These are phyloP conservation scores for Diaporthe velutina DNA, from an alignment of 2,329 filamentous ascomycete genomes.

Conservation along the genomic window DNA sequence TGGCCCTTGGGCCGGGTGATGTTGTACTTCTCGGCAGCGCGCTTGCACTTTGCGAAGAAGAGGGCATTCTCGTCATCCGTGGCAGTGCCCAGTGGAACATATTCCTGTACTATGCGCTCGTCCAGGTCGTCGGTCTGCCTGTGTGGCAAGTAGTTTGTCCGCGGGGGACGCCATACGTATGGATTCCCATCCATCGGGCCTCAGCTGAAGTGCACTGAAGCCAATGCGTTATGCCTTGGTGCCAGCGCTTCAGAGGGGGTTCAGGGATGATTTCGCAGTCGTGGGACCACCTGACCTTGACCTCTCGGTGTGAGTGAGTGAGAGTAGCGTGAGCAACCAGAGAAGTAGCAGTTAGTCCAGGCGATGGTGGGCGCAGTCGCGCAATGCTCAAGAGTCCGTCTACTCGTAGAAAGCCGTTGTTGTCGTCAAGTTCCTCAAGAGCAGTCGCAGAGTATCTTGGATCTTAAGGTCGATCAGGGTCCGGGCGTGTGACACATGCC, in stretches of 20 bases:
- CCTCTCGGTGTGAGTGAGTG: neutral
- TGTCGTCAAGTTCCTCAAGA: neutral
- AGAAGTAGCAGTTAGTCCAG: neutral
- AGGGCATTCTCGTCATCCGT: slow-evolving; percentile 68
- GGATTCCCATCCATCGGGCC: slow-evolving; percentile 56
- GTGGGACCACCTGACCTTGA: neutral
- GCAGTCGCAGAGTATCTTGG: neutral
- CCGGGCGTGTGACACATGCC: neutral
- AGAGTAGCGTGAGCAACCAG: neutral
- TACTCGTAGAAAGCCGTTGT: neutral
- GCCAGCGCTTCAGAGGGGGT: neutral
- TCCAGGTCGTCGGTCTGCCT: slow-evolving; percentile 59
- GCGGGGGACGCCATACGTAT: slow-evolving; percentile 67
- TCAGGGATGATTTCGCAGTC: neutral
- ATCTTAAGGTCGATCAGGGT: neutral
- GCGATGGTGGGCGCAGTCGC: neutral
- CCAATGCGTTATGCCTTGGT: too few relatives aligned
- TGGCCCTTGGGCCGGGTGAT: slow-evolving; percentile 87
- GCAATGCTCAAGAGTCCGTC: neutral
- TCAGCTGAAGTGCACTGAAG: neutral
- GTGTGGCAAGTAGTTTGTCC: slow-evolving; percentile 72
- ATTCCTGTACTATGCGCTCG: slow-evolving; percentile 65
- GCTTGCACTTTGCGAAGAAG: slow-evolving; percentile 70
- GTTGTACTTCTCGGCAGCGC: slow-evolving; percentile 70
- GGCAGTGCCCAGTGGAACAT: slow-evolving; percentile 62